Base-by-base conservation (phyloP, 768 basidiomycete species). In the Termitomyces sp. region DNA sequence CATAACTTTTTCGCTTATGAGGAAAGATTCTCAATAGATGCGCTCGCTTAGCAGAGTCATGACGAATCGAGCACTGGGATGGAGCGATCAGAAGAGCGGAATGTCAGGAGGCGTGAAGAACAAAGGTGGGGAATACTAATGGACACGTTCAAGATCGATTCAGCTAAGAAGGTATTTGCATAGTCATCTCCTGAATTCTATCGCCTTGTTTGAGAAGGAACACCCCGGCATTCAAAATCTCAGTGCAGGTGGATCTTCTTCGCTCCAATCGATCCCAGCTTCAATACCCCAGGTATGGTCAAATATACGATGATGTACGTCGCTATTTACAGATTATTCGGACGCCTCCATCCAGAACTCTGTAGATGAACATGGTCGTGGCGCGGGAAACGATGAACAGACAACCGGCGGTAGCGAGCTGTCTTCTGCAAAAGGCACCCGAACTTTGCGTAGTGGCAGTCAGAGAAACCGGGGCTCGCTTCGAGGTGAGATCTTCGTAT, bases 41-140 rank as follows among this genome's bases (percentile, higher is more conserved):
- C 48, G 58, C 66, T 63, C 67, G 65, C 64, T 52, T 63, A 57
- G 55, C 71, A 87, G 83, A 79, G 81, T 77, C 76, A 79, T 68
- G 82, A 86, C 71, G 85, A 85, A 64, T 73, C 77, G 3, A 76
- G 75, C 58, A 71, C 77, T 31, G 86, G 87, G 61, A 75, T 84
- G 29, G 79, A 77, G 55, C 75, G 76, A 29, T 85, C 86, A 24
- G 82, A 82, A 48, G 84, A 87, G 71, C 81, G 84, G 31, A 86
- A 86, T 63, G 74, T 79, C 53, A 79, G 78, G 61, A 81, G 85
- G 69, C 75, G 79, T 43, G 76, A 83, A 63, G 87, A 90, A 67
- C 72, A 80, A 76, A 78, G 79, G 88, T 88, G 65, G 58, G 84
- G 76, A 41, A 54, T 27, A 14, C 43, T 20, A 16, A 42, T 37